phyloP scores from a whole-genome alignment of 257 asterid species.

The Osmanthus fragrans region DNA sequence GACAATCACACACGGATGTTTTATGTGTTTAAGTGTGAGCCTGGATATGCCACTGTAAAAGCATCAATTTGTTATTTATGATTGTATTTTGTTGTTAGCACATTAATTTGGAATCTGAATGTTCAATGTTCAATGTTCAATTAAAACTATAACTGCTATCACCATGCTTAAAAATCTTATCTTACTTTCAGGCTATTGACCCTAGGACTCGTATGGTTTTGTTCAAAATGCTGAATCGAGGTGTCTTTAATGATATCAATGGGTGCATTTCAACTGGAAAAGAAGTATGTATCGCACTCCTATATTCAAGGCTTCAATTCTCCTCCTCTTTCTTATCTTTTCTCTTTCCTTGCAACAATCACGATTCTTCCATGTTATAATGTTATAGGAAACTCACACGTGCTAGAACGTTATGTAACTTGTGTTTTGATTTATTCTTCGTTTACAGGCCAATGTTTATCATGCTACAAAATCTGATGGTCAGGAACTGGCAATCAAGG shows the following conservation, averaged over 20 bases:
- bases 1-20: not conserved
- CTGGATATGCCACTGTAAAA: not conserved
- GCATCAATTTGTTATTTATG: not conserved
- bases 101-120: slow-evolving; percentile 7
- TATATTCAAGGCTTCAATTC: not conserved
- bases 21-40: not conserved
- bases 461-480: slow-evolving; percentile 90
- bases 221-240: slow-evolving; percentile 87
- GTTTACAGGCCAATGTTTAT: slow-evolving; percentile 86
- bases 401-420: slow-evolving; percentile 14
- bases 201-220: slow-evolving; percentile 99
- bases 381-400: slow-evolving; percentile 8
- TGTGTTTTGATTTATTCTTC: slow-evolving; percentile 7
- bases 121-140: slow-evolving; percentile 1
- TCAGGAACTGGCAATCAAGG: slow-evolving; percentile 87
- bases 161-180: slow-evolving; percentile 18
- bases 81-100: not conserved
- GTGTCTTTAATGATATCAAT: slow-evolving; percentile 77
- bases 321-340: slow-evolving; percentile 2
- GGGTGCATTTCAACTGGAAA: slow-evolving; percentile 99
- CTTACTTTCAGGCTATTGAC: slow-evolving; percentile 80
- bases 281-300: slow-evolving; percentile 57
- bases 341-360: not conserved
- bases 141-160: not conserved
- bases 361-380: slow-evolving; percentile 5